Base-by-base conservation (phyloP, 2,329 filamentous ascomycete species). In the Mollisiaceae sp. region DNA sequence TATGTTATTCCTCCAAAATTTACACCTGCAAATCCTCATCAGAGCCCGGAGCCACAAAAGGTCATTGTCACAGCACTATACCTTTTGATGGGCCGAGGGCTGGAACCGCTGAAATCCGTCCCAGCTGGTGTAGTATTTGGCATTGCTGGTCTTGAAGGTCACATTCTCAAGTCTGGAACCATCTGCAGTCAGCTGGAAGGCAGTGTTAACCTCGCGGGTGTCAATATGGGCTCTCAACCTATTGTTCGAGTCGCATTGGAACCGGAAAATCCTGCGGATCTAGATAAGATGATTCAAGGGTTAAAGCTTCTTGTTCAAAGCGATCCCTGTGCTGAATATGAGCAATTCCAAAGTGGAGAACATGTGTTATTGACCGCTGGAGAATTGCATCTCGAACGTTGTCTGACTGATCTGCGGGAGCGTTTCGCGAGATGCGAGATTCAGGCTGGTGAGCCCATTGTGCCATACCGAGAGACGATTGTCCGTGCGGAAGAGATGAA, bases 241-340 rank as follows among this genome's bases (percentile, higher is more conserved):
- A 99, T 99, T 69, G 95, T 99, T 6, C 91, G 95, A 59, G 94
- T 99, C 22, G 94, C 95, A 0, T 82, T 99, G n/a, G 95, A 99
- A 77, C 95, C 95, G 0, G 89, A 89, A 63, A 96, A 95, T 77
- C 95, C 95, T 0, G 89, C 88, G 32, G 93, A 99, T 75, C 82
- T 99, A 24, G 91, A 95, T 77, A 97, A 96, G 80, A 96, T 99
- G 94, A 93, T 99, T 64, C 85, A 87, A 6, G 95, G 95, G 0
- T 82, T 99, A 60, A 89, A 89, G 68, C 82, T 99, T 20, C 86
- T 99, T 0, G 94, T 97, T 38, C 93, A 97, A 75, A 96, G 93
- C 73, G 95, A 99, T 74, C 94, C 95, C 0, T 98, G 95, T 74
- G 95, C 94, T 15, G 90, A 97, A 76, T 99, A 99, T 73, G 94